phyloP scores from a whole-genome alignment of 2,329 filamentous ascomycete genomes.

The Xenosphaeropsis pyriputrescens region DNA sequence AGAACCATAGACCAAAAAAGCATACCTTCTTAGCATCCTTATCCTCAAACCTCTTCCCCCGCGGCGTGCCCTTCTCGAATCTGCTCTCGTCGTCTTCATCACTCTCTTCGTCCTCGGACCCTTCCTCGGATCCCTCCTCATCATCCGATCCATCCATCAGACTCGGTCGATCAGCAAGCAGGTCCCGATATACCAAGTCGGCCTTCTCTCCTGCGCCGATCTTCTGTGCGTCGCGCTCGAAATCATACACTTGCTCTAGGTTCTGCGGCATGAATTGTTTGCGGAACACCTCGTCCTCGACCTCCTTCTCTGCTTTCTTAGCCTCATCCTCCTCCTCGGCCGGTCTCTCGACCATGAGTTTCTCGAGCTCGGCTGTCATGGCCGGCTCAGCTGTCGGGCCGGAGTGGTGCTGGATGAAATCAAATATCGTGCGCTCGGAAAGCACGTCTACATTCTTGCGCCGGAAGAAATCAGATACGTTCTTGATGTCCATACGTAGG shows the following conservation, averaged over 20 bases:
- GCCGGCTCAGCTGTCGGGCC: slow-evolving; percentile 45
- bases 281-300: slow-evolving; percentile 85
- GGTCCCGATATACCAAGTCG: slow-evolving; percentile 71
- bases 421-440: slow-evolving; percentile 65
- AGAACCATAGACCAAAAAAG: slow-evolving; percentile 1
- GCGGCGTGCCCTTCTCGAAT: slow-evolving; percentile 53
- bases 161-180: slow-evolving; percentile 57
- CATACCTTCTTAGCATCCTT: slow-evolving; percentile 73
- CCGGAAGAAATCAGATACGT: slow-evolving; percentile 84
- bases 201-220: slow-evolving; percentile 59
- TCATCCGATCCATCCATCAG: slow-evolving; percentile 22
- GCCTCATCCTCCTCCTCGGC: slow-evolving; percentile 39
- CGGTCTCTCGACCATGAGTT: slow-evolving; percentile 44
- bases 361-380: slow-evolving; percentile 48
- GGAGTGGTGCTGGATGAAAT: slow-evolving; percentile 57
- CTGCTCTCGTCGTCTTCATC: slow-evolving; percentile 31
- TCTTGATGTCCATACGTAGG: slow-evolving; percentile 96
- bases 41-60: slow-evolving; percentile 78
- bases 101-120: slow-evolving; percentile 23
- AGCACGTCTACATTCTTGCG: slow-evolving; percentile 73
- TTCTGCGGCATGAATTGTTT: slow-evolving; percentile 96
- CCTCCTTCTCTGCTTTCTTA: slow-evolving; percentile 42
- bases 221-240: slow-evolving; percentile 77
- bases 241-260: slow-evolving; percentile 88
- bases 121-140: slow-evolving; percentile 23